Evolutionary conservation across 1,284 basidiomycete species (phyloP), one percentile per base, ranked within the genome.

Genomic region (Ustilago esculenta): DNA sequence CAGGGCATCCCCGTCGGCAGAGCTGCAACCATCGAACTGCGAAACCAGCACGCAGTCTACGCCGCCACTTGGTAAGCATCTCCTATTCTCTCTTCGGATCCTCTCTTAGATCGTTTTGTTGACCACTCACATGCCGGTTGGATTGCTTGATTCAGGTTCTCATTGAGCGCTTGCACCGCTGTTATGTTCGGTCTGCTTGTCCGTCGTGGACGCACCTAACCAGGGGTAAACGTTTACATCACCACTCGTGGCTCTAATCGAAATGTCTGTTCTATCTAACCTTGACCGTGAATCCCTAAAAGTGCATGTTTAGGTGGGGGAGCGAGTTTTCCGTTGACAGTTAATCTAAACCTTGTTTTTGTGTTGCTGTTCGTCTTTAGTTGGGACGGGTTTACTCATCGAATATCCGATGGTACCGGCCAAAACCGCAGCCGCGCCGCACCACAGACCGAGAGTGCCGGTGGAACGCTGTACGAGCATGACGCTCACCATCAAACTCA

Each of bases 21-120:
- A 48, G 84, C 90, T 21, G 88, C 93, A 2, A 88, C 88, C 4
- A 90, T 98, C 37, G 92, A 98, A 79, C 84, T 99, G 45, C 87
- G 96, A 36, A 98, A 99, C 83, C 89, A 93, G 53, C 95, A 99
- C 84, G 86, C 92, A 9, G 94, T 93, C 6, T 99, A 99, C 82
- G 92, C 95, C 6, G 87, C 90, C 17, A 99, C 95, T 11, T 99
- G 95, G 95, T 94, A 27, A 52, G 70, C 45, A 34, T 53, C 14
- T 36, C 23, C 46, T n/a, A 18, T 27, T 12, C 44, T 17, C 17
- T 37, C 18, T 30, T 4, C 21, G 4, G n/a, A 7, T 29, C 12
- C 27, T 29, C 12, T 29, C 27, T 29, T 12, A 7, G 7, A 12
- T 12, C 27, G 27, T 7, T 12, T 29, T 29, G 27, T 7, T 29